These are phyloP conservation scores for Globisporangium nodosum DNA, from an alignment of 352 stramenopile species.

Conservation along the genomic window DNA sequence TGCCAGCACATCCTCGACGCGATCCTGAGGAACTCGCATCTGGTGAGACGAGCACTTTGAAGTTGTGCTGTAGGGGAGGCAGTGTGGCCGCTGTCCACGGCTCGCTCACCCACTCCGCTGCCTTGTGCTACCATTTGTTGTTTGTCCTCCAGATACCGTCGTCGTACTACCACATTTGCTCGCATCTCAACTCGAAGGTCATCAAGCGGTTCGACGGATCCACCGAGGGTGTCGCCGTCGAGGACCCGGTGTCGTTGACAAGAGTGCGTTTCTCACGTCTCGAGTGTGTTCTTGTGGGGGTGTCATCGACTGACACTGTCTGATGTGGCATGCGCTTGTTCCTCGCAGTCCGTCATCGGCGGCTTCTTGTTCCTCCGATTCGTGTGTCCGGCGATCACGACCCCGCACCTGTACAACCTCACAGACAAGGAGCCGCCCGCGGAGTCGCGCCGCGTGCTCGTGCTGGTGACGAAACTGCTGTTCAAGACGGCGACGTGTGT, in stretches of 20 bases:
- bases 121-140: not conserved
- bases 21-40: conserved; percentile 58
- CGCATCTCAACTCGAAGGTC: conserved; percentile 64
- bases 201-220: conserved; percentile 65
- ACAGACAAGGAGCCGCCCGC: conserved; percentile 60
- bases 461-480: conserved; percentile 84
- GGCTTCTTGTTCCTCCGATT: conserved; percentile 87
- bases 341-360: conserved; percentile 67
- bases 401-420: conserved; percentile 78
- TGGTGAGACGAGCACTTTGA: conserved; percentile 14
- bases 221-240: conserved; percentile 45
- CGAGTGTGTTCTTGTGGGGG: not conserved
- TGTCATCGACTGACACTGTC: not conserved
- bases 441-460: conserved; percentile 76
- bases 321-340: not conserved
- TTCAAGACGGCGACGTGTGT: conserved; percentile 87
- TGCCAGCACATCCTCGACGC: conserved; percentile 82
- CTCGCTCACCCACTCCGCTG: conserved; percentile 1
- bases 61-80: not conserved
- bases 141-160: conserved; percentile 35
- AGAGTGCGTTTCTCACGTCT: conserved; percentile 20
- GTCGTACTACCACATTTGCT: conserved; percentile 77
- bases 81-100: not conserved
- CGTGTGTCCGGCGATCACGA: conserved; percentile 85
- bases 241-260: conserved; percentile 52